These are phyloP conservation scores for Larix sibirica DNA, from an alignment of 83 land plant genomes.

Conservation along the genomic window DNA sequence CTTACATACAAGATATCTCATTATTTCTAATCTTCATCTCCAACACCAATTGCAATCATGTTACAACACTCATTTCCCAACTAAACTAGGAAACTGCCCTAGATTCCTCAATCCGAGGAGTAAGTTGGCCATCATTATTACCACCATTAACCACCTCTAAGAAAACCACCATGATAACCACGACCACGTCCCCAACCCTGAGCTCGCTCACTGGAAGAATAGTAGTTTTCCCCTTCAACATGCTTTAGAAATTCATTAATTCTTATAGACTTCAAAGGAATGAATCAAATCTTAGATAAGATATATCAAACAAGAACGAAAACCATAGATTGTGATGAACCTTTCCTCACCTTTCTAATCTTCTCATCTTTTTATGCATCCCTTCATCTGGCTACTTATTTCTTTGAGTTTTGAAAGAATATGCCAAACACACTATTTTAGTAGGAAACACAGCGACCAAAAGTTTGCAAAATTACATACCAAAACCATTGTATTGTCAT, in stretches of 20 bases:
- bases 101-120: constrained; percentile 50
- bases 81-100: constrained; percentile 63
- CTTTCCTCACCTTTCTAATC: constrained; percentile 40
- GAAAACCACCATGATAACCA: constrained; percentile 26
- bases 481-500: not conserved
- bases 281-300: not conserved
- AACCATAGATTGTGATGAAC: not conserved
- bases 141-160: constrained; percentile 37
- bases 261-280: constrained; percentile 51
- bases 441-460: not conserved
- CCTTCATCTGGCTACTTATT: constrained; percentile 38
- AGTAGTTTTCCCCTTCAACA: constrained; percentile 58
- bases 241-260: constrained; percentile 77
- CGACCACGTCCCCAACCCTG: constrained; percentile 55
- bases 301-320: not conserved
- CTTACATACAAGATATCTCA: too few relatives aligned
- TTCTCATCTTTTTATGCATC: constrained; percentile 62
- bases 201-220: constrained; percentile 48
- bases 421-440: not conserved
- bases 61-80: constrained; percentile 20
- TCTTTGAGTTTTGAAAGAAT: constrained; percentile 48
- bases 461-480: not conserved
- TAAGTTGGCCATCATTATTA: constrained; percentile 26
- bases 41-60: too few relatives aligned
- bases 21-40: too few relatives aligned